Evolutionary conservation across 306 rosid genomes (phyloP).

Genomic region (Aeschynomene evenia): DNA sequence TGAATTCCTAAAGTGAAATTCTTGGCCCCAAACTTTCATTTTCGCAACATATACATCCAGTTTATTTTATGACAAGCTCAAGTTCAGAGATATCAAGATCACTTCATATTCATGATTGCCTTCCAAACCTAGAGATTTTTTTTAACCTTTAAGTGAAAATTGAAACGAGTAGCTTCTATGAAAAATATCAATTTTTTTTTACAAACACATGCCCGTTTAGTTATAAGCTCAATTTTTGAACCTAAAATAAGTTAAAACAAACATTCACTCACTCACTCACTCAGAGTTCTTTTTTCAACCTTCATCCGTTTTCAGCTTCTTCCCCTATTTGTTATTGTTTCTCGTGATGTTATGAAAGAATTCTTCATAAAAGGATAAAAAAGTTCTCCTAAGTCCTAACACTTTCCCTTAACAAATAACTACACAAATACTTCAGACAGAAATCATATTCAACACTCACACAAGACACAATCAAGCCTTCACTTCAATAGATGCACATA

Average conservation of each 20-base stretch:
- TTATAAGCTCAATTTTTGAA: too few relatives aligned
- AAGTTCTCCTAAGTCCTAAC: too few relatives aligned
- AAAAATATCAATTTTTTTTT: too few relatives aligned
- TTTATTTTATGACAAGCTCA: background rate
- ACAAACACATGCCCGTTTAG: too few relatives aligned
- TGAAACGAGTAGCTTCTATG: too few relatives aligned
- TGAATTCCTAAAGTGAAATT: background rate
- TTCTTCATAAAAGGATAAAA: too few relatives aligned
- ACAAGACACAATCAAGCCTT: background rate
- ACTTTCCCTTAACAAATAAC: background rate
- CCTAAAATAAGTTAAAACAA: too few relatives aligned
- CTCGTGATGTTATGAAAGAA: background rate
- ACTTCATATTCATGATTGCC: background rate
- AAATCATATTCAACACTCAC: constrained; percentile 15
- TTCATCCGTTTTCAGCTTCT: background rate
- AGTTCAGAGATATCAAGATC: background rate
- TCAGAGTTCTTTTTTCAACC: background rate
- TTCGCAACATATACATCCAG: background rate
- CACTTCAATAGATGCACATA: background rate
- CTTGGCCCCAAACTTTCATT: background rate
- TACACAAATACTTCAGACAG: background rate
- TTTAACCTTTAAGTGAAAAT: too few relatives aligned
- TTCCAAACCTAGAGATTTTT: too few relatives aligned
- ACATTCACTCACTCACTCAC: too few relatives aligned
- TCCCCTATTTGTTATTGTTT: background rate